Base-by-base conservation (phyloP, 2,329 filamentous ascomycete genomes). In the Harringtonia lauricola region DNA sequence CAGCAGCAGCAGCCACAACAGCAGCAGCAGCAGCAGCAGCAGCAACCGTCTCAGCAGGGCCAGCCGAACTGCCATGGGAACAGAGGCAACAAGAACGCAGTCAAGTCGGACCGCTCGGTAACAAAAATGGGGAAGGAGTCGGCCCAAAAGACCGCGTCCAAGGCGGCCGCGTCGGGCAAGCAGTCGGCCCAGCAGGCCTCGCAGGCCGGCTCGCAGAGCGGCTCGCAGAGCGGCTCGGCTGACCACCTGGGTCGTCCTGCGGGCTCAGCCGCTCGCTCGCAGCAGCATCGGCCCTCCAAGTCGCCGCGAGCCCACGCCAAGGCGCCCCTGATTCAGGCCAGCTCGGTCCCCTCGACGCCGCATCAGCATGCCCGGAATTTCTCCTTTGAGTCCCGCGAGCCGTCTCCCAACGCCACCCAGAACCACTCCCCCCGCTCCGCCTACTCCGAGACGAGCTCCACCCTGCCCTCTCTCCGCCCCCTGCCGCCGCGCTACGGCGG, bases 291-390 rank as follows among this genome's bases (percentile, higher is more conserved):
- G 50, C 36, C 44, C 8, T 53, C 51, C 17, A 51, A 55, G 38
- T 52, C 48, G 36, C 52, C 54, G 8, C 56, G 57, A 30, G 53
- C 51, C 22, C 55, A 49, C 14, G 34, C 36, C 31, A 52, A 52
- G 33, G 34, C 59, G 40, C 56, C 54, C 24, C 59, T 61, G 43
- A 55, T 64, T 14, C 72, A 94, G 58, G 94, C 90, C 21, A 94
- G 75, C 59, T 96, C 90, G 9, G 86, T 95, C 39, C 90, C 90
- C 1, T 94, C 90, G 1, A 96, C 90, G 3, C 92, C 90, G 9
- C 86, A 90, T 57, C 89, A 95, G 60, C 83, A 86, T 63, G 79
- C 88, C 51, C 80, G 87, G 47, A 82, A 89, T 55, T 83, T 92
- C 56, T 83, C 83, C 3, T 85, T 84, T 55, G 79, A 80, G 58